Evolutionary conservation across 495 filamentous ascomycete species (phyloP).

Genomic region (Neurospora pannonica): DNA sequence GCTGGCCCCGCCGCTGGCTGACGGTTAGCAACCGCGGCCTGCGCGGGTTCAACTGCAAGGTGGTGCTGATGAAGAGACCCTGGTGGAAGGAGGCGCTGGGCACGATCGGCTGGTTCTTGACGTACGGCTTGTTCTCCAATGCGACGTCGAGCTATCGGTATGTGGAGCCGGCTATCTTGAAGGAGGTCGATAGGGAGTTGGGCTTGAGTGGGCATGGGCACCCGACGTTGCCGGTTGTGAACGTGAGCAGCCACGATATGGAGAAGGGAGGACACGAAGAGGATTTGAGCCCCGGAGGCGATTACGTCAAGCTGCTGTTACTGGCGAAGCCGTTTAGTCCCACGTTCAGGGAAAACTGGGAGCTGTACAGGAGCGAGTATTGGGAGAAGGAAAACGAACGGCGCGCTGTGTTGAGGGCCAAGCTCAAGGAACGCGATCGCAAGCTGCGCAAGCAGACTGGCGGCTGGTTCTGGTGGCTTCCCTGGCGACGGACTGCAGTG

Average conservation of each 20-base stretch:
- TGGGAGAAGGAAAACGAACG: slow-evolving; percentile 96
- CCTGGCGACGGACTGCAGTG: slow-evolving; percentile 32
- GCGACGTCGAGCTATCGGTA: slow-evolving; percentile 56
- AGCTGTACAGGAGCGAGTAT: slow-evolving; percentile 82
- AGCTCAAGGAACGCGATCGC: slow-evolving; percentile 54
- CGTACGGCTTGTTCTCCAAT: slow-evolving; percentile 59
- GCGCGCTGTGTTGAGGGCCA: slow-evolving; percentile 59
- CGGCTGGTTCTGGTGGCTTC: slow-evolving; percentile 82
- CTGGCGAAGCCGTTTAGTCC: slow-evolving; percentile 92
- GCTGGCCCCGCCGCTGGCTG: slow-evolving; percentile 91
- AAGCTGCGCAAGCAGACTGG: slow-evolving; percentile 56
- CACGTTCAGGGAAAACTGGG: slow-evolving; percentile 95
- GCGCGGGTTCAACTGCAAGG: slow-evolving; percentile 86
- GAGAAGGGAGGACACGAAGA: slow-evolving; percentile 60
- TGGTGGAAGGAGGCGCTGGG: slow-evolving; percentile 72
- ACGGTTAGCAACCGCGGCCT: slow-evolving; percentile 80
- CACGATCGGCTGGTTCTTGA: slow-evolving; percentile 64
- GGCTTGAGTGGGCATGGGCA: slow-evolving; percentile 28
- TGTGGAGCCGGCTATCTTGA: slow-evolving; percentile 46
- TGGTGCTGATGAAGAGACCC: slow-evolving; percentile 75
- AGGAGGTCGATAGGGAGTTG: slow-evolving; percentile 42
- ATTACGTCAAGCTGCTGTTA: slow-evolving; percentile 82
- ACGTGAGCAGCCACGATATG: slow-evolving; percentile 33
- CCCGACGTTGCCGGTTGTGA: slow-evolving; percentile 23
- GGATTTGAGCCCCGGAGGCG: slow-evolving; percentile 79